Evolutionary conservation across 352 stramenopile genomes (phyloP).

Genomic region (Phytophthora rubi): DNA sequence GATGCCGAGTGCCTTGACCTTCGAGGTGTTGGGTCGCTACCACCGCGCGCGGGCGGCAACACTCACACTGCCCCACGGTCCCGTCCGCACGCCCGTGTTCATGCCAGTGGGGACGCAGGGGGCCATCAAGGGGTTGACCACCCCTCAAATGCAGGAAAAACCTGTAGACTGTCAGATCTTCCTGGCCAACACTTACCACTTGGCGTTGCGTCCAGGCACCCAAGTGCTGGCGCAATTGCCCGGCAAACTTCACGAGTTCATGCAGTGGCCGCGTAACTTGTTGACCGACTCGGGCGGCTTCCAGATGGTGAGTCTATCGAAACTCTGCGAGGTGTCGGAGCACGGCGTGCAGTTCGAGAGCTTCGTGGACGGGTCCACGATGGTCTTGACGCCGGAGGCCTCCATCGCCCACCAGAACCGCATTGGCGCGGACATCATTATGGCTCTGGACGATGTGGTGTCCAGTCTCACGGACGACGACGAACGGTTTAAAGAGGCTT

Average conservation of each 20-base stretch:
- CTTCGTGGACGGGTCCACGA: constrained; percentile 89
- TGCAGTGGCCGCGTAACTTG: constrained; percentile 94
- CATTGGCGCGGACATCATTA: constrained; percentile 98
- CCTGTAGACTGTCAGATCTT: constrained; percentile 92
- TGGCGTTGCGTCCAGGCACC: constrained; percentile 94
- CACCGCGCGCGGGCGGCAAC: constrained; percentile 74
- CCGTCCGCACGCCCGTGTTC: constrained; percentile 94
- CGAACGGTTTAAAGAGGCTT: constrained; percentile 93
- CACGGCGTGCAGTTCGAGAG: constrained; percentile 80
- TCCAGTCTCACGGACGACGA: constrained; percentile 88
- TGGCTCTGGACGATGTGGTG: constrained; percentile 98
- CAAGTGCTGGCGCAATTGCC: constrained; percentile 75
- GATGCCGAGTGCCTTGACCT: constrained; percentile 57
- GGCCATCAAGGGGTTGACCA: constrained; percentile 94
- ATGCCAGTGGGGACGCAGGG: constrained; percentile 98
- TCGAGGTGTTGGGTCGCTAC: constrained; percentile 53
- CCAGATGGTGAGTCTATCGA: constrained; percentile 97
- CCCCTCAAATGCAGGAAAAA: constrained; percentile 72
- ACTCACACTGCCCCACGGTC: constrained; percentile 85
- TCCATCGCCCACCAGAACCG: constrained; percentile 94
- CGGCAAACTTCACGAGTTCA: constrained; percentile 96
- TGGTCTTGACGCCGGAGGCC: constrained; percentile 95
- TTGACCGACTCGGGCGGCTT: constrained; percentile 98
- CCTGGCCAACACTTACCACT: constrained; percentile 98
- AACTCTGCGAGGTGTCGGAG: constrained; percentile 94